These are phyloP conservation scores for Fimicolochytrium jonesii DNA, from an alignment of 192 early-diverging fungal genomes.

Conservation along the genomic window DNA sequence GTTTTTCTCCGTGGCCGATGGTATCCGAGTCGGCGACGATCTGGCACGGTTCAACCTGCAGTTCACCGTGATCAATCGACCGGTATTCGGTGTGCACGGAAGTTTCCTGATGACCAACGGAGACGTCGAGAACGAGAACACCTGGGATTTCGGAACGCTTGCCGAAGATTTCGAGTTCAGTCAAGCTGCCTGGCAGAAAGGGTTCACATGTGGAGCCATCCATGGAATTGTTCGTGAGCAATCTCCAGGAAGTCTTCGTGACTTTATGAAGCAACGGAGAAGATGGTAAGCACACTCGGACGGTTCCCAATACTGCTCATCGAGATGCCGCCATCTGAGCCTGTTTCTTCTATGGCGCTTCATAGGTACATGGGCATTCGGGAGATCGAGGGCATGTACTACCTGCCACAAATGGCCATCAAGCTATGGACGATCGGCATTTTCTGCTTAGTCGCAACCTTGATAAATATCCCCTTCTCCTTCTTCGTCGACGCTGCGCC, in stretches of 20 bases:
- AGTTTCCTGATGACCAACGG: conserved; percentile 48
- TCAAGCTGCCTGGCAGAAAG: conserved; percentile 42
- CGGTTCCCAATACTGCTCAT: conserved; percentile 40
- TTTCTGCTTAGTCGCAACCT: conserved; percentile 31
- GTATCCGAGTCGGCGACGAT: conserved; percentile 51
- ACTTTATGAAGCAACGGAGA: conserved; percentile 49
- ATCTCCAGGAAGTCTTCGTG: conserved; percentile 35
- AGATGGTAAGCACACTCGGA: conserved; percentile 45
- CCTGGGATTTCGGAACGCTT: conserved; percentile 44
- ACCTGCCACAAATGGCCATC: conserved; percentile 11
- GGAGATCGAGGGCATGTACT: neutral
- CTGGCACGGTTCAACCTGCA: conserved; percentile 47
- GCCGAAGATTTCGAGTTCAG: conserved; percentile 51
- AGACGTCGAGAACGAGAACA: conserved; percentile 42
- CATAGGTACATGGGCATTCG: conserved; percentile 24
- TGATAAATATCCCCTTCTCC: conserved; percentile 28
- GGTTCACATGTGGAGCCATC: conserved; percentile 41
- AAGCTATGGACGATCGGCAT: conserved; percentile 40
- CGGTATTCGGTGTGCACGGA: conserved; percentile 50
- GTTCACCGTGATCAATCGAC: conserved; percentile 44
- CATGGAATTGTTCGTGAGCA: conserved; percentile 47
- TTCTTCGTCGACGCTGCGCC: neutral
- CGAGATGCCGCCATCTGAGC: conserved; percentile 29
- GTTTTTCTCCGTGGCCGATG: conserved; percentile 49
- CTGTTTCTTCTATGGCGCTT: conserved; percentile 32